Evolutionary conservation across 495 filamentous ascomycete genomes (phyloP), one percentile per base, ranked within the genome.

Genomic region (Hyaloscypha finlandica): DNA sequence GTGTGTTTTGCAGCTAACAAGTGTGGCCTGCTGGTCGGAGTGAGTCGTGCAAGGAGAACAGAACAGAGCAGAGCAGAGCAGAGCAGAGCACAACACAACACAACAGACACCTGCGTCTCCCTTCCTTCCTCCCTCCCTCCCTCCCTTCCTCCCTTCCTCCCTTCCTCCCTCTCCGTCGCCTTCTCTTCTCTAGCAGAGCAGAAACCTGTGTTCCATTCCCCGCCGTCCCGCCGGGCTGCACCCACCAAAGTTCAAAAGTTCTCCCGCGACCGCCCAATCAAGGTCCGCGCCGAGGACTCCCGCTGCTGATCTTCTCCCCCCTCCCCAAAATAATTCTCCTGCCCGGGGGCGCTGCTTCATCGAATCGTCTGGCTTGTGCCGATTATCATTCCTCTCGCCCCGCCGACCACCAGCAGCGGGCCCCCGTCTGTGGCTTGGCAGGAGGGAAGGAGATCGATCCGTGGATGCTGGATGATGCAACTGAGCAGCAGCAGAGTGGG

Each of bases 261-360:
- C 42, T 48, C 42, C 42, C 42, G 42, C 56, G 9, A 33, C 19
- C 29, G 56, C 19, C 56, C 30, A 31, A 59, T 31, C 30, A 56
- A 59, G 22, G 66, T 65, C 55, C 61, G 67, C 67, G 14, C 30
- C 56, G 30, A 31, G 35, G 12, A 0, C 42, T 48, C 11, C 42
- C 56, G 42, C 42, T 48, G 42, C 42, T 48, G 42, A 48, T 48
- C 42, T 48, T 1, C 42, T 6, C 42, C 32, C 25, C 25, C 25
- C 25, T 2, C 25, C 25, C 25, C 14, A 42, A 61, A 42, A 61
- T 61, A 39, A 61, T 25, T 56, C 53, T 6, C 53, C 8, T 56
- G 20, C 20, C 29, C 8, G 29, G 22, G 53, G 22, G 53, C 5
- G 53, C 20, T 25, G 22, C 35, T 58, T 14, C 20, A 29, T 19